Evolutionary conservation across 495 filamentous ascomycete genomes (phyloP).

Genomic region (Bacidia gigantensis): DNA sequence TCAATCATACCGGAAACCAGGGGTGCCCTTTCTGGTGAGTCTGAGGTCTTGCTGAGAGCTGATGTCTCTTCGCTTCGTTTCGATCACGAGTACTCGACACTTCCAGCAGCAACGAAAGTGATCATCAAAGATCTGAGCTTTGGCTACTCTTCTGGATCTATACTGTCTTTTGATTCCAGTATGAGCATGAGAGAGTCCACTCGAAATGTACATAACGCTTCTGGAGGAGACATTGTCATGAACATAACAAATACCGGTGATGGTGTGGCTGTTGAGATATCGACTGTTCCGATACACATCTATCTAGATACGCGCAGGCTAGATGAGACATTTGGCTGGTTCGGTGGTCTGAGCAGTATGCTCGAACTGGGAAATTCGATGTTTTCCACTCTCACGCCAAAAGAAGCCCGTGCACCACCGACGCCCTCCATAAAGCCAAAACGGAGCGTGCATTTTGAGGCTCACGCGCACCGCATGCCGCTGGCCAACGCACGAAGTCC

Average conservation of each 20-base stretch:
- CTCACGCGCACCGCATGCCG: constrained; percentile 15
- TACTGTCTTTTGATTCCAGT: constrained; percentile 58
- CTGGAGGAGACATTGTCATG: constrained; percentile 52
- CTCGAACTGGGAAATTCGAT: constrained; percentile 78
- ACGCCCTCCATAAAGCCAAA: constrained; percentile 19
- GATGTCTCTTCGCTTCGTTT: constrained; percentile 33
- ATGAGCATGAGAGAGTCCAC: constrained; percentile 59
- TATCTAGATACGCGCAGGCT: constrained; percentile 65
- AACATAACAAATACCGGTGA: constrained; percentile 38
- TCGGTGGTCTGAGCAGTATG: constrained; percentile 86
- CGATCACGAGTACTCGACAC: constrained; percentile 20
- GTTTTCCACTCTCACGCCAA: constrained; percentile 51
- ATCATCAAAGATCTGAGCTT: constrained; percentile 54
- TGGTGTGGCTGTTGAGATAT: constrained; percentile 49
- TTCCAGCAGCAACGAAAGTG: constrained; percentile 28
- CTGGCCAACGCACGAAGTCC: constrained; percentile 27
- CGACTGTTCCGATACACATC: constrained; percentile 67
- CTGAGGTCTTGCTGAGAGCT: constrained; percentile 37
- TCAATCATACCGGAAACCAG: background rate
- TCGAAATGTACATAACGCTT: constrained; percentile 41
- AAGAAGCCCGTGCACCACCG: constrained; percentile 17
- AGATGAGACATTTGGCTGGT: constrained; percentile 76
- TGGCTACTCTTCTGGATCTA: constrained; percentile 56
- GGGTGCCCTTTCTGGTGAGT: constrained; percentile 17
- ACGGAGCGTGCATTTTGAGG: constrained; percentile 65